Conservation (phyloP, 345 rosid species). For the Lepidium didymum region DNA sequence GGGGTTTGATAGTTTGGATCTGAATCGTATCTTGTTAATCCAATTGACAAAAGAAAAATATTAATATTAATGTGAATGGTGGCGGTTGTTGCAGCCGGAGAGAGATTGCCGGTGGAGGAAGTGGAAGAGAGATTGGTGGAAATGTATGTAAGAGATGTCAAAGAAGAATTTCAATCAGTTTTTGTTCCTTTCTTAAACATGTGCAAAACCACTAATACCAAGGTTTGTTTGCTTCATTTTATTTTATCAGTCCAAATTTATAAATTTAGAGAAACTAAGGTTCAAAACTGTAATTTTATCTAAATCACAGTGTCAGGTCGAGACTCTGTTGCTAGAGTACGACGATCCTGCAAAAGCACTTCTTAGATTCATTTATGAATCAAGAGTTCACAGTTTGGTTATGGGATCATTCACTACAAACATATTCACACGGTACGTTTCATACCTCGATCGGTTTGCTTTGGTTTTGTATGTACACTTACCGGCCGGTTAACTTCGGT, state of each 20-base stretch:
- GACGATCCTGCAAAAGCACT: constrained; percentile 66
- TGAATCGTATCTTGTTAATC: no score
- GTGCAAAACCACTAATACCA: constrained; percentile 37
- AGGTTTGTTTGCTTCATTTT: constrained; percentile 7
- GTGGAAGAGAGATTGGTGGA: constrained; percentile 59
- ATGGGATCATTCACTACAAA: constrained; percentile 61
- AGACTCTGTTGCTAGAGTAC: constrained; percentile 59
- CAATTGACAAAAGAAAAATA: no score
- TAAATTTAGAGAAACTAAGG: background rate
- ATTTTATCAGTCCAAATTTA: background rate
- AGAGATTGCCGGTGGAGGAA: constrained; percentile 46
- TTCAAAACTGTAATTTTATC: background rate
- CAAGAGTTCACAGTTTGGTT: constrained; percentile 49
- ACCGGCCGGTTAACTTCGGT: constrained; percentile 3
- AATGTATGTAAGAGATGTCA: constrained; percentile 57
- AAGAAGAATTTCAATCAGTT: constrained; percentile 38
- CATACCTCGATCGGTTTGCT: background rate
- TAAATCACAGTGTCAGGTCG: constrained; percentile 38
- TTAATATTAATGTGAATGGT: background rate
- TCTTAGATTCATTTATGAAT: constrained; percentile 38
- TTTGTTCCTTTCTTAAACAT: constrained; percentile 52
- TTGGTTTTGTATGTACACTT: background rate
- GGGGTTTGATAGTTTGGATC: no score
- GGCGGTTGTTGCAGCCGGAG: constrained; percentile 45
- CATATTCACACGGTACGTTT: constrained; percentile 41